A percentile compares a stretch with the other conserved stretches of the same genome.
Conservation (phyloP, 352 stramenopile genomes). For the Pythium aquatile region DNA sequence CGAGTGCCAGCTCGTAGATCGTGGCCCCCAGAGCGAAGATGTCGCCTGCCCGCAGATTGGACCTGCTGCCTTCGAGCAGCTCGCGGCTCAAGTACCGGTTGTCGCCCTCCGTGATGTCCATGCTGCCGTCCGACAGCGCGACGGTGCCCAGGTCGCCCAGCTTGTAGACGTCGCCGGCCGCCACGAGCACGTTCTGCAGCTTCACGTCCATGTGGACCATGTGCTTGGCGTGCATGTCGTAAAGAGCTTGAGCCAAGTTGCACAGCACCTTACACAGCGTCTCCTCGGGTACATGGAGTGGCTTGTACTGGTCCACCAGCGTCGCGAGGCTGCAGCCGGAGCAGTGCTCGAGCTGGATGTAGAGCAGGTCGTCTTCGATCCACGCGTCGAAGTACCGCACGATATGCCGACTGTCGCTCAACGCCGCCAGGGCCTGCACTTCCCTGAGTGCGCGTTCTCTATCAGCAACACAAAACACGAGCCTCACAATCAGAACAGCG, state of each 20-base stretch:
- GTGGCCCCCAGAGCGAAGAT: slow-evolving; percentile 85
- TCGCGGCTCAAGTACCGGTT: slow-evolving; percentile 85
- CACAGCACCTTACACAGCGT: slow-evolving; percentile 73
- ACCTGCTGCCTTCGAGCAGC: slow-evolving; percentile 75
- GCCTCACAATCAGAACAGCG: background rate
- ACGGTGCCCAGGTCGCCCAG: slow-evolving; percentile 82
- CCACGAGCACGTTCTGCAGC: slow-evolving; percentile 76
- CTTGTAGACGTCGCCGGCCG: slow-evolving; percentile 71
- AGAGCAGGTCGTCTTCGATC: slow-evolving; percentile 87
- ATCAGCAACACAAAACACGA: background rate
- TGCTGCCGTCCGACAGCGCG: slow-evolving; percentile 69
- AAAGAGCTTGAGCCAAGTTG: slow-evolving; percentile 71
- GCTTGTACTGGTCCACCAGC: slow-evolving; percentile 65
- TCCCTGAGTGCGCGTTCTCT: slow-evolving; percentile 78
- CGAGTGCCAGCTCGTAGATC: slow-evolving; percentile 81
- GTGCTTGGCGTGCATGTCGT: slow-evolving; percentile 81
- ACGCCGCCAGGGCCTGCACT: slow-evolving; percentile 78
- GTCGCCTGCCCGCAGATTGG: slow-evolving; percentile 71
- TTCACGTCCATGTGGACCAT: slow-evolving; percentile 91
- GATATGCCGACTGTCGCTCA: slow-evolving; percentile 74
- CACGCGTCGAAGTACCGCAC: slow-evolving; percentile 88
- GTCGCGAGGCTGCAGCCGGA: slow-evolving; percentile 58
- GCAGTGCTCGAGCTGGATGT: slow-evolving; percentile 84
- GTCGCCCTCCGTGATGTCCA: slow-evolving; percentile 86
- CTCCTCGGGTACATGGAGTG: slow-evolving; percentile 66